A percentile compares a stretch with the other conserved stretches of the same genome.
Evolutionary conservation across 176 grass and related monocot species (phyloP).

Genomic region (Zizania latifolia): DNA sequence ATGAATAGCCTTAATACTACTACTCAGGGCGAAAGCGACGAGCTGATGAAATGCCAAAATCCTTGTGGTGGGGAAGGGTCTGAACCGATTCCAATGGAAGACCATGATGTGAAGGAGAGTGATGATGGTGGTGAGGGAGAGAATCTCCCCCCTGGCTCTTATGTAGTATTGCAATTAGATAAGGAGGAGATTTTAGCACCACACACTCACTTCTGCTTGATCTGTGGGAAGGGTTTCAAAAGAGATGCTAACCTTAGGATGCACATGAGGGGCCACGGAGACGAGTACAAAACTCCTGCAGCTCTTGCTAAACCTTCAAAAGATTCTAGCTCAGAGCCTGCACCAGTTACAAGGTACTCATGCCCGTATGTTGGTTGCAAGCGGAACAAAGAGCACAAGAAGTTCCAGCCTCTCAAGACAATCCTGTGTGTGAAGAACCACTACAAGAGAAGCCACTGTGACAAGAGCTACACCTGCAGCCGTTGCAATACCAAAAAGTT

Average conservation of each 20-base stretch:
- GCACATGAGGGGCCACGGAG: conserved; percentile 95
- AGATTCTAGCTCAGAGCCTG: conserved; percentile 44
- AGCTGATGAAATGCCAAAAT: conserved; percentile 53
- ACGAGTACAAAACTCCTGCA: conserved; percentile 82
- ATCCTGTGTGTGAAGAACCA: conserved; percentile 93
- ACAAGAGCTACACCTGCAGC: conserved; percentile 95
- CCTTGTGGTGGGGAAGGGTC: conserved; percentile 32
- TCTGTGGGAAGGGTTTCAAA: conserved; percentile 94
- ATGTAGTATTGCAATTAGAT: conserved; percentile 77
- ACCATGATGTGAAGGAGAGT: conserved; percentile 79
- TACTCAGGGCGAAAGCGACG: conserved; percentile 39
- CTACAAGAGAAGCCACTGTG: conserved; percentile 90
- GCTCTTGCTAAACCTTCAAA: conserved; percentile 74
- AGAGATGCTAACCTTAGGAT: conserved; percentile 93
- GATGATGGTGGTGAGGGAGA: conserved; percentile 85
- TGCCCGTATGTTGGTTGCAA: conserved; percentile 90
- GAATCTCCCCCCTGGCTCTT: conserved; percentile 74
- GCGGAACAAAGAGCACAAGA: conserved; percentile 90
- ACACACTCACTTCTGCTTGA: conserved; percentile 86
- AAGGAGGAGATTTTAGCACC: conserved; percentile 94
- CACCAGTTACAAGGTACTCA: conserved; percentile 68
- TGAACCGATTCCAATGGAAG: conserved; percentile 50
- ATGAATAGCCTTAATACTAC: conserved; percentile 41
- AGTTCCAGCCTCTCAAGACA: conserved; percentile 88
- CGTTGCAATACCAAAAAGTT: conserved; percentile 84